Evolutionary conservation across 257 asterid species (phyloP).

Genomic region (Thymus mandschuricus): DNA sequence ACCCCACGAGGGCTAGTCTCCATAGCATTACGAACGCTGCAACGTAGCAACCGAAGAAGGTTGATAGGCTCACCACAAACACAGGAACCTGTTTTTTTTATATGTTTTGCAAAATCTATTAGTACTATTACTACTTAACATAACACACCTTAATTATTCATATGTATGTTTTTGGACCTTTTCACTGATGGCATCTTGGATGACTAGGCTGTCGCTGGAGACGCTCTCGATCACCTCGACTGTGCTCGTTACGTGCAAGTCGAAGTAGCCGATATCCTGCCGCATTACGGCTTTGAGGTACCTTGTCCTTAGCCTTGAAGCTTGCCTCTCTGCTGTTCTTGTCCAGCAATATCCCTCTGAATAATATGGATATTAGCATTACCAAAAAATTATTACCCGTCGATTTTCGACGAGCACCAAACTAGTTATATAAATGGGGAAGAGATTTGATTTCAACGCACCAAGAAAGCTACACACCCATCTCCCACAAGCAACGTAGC

Average conservation of each 20-base stretch:
- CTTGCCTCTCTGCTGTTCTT: slow-evolving; percentile 90
- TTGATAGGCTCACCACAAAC: slow-evolving; percentile 72
- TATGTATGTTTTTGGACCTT: slow-evolving; percentile 48
- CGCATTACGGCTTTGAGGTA: no score
- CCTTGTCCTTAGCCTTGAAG: no score
- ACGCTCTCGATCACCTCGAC: slow-evolving; percentile 41
- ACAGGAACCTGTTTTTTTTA: slow-evolving; percentile 55
- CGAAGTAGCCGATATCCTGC: slow-evolving; percentile 67
- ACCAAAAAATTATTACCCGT: no score
- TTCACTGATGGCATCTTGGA: slow-evolving; percentile 99
- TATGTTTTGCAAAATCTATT: no score
- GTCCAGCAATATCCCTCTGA: slow-evolving; percentile 98
- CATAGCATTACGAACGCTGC: slow-evolving; percentile 72
- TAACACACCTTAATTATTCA: no score
- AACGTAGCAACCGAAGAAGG: slow-evolving; percentile 59
- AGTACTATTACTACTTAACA: no score
- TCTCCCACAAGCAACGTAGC: no score
- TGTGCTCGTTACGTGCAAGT: slow-evolving; percentile 80
- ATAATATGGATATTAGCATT: not conserved
- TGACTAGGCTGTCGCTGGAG: slow-evolving; percentile 94
- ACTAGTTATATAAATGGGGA: no score
- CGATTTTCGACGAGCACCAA: no score
- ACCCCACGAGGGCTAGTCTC: slow-evolving; percentile 75
- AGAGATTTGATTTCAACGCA: no score
- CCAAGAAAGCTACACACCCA: no score